A percentile compares a stretch with the other conserved stretches of the same genome.
These are phyloP conservation scores for Phaseolus lunatus DNA, from an alignment of 306 rosid genomes.

Conservation along the genomic window DNA sequence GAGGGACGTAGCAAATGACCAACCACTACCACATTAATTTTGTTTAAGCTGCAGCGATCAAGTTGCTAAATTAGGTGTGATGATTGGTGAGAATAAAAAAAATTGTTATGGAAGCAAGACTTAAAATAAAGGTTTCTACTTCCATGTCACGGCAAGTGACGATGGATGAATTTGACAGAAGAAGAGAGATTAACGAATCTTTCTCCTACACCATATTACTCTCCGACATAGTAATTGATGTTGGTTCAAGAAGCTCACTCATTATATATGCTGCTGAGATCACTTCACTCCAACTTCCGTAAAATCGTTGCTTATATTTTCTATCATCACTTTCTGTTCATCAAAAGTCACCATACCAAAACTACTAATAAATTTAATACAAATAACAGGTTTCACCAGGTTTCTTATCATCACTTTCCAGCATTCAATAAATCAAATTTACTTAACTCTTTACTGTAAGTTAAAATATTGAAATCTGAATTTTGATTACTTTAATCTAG, in stretches of 20 bases:
- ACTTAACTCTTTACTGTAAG: too few species aligned
- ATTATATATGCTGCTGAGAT: not conserved
- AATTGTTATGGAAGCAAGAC: constrained; percentile 12
- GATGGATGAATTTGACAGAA: not conserved
- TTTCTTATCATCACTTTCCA: too few species aligned
- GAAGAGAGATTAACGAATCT: not conserved
- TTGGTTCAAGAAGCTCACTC: not conserved
- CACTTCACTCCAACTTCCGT: not conserved
- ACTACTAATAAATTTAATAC: too few species aligned
- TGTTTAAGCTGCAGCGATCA: not conserved
- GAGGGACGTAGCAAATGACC: not conserved
- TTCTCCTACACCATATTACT: not conserved
- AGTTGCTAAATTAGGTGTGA: constrained; percentile 20
- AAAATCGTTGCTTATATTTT: not conserved
- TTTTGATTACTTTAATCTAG: too few species aligned
- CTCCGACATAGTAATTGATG: not conserved
- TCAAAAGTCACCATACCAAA: not conserved
- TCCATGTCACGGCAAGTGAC: constrained; percentile 5
- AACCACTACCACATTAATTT: not conserved
- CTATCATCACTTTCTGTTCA: not conserved
- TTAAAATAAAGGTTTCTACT: not conserved
- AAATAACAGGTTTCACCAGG: too few species aligned
- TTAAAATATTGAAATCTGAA: too few species aligned
- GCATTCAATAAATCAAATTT: not conserved
- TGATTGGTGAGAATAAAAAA: constrained; percentile 4